These are phyloP conservation scores for Diaporthe amygdali DNA, from an alignment of 2,329 filamentous ascomycete species.

Conservation along the genomic window DNA sequence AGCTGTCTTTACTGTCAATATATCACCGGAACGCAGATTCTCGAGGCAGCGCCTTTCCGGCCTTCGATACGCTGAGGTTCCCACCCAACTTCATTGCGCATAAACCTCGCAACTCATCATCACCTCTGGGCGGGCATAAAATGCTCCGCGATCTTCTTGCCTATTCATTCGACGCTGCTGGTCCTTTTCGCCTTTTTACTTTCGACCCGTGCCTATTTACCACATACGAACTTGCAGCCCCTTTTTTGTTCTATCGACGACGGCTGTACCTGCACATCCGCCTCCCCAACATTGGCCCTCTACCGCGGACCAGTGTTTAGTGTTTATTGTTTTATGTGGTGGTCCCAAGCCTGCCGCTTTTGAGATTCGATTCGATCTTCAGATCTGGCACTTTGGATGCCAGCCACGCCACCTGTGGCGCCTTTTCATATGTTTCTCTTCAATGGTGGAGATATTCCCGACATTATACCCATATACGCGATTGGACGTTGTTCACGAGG, in stretches of 20 bases:
- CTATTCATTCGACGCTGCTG: constrained; percentile 18
- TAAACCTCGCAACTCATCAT: neutral
- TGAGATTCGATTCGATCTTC: neutral
- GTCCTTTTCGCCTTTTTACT: constrained; percentile 4
- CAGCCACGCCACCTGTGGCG: constrained; percentile 9
- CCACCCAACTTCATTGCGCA: neutral
- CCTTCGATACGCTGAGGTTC: neutral
- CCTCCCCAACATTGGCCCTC: neutral
- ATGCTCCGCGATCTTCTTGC: constrained; percentile 14
- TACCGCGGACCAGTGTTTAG: constrained; percentile 16
- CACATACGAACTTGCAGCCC: constrained; percentile 12
- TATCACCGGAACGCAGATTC: neutral
- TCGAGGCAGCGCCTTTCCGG: constrained; percentile 15
- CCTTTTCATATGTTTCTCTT: neutral
- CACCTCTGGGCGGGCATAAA: neutral
- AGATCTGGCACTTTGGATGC: neutral
- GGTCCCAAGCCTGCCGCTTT: neutral
- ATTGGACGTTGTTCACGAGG: constrained; percentile 13
- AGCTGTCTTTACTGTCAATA: constrained; percentile 4
- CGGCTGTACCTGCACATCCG: constrained; percentile 15
- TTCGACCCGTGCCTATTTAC: constrained; percentile 15
- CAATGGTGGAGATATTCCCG: constrained; percentile 5
- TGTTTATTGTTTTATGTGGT: constrained; percentile 26
- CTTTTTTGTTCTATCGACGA: neutral
- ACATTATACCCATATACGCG: constrained; percentile 17